Evolutionary conservation across 2,329 filamentous ascomycete genomes (phyloP).

Genomic region (Xylaria polymorpha): DNA sequence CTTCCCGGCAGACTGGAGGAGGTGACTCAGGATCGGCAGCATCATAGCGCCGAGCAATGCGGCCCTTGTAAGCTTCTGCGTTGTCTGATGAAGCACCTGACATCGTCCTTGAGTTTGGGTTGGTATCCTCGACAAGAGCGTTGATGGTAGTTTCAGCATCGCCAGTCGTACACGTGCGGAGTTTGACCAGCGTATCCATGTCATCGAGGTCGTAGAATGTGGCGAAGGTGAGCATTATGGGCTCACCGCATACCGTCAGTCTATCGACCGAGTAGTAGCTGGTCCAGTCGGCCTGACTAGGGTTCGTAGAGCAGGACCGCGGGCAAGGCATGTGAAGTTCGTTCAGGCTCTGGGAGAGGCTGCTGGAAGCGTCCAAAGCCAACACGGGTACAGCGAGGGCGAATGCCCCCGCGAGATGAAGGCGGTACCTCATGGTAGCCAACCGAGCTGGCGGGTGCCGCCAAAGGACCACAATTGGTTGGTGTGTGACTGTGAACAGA

Average conservation of each 20-base stretch:
- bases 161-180: slow-evolving; percentile 18
- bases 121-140: slow-evolving; percentile 11
- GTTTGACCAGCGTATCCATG: slow-evolving; percentile 8
- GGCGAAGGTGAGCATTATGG: slow-evolving; percentile 12
- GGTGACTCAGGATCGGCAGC: slow-evolving; percentile 1
- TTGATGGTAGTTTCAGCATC: slow-evolving; percentile 17
- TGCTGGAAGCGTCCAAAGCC: neutral
- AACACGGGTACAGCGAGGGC: slow-evolving; percentile 12
- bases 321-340: slow-evolving; percentile 21
- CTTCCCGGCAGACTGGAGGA: slow-evolving; percentile 12
- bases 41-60: slow-evolving; percentile 9
- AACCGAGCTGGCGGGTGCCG: slow-evolving; percentile 9
- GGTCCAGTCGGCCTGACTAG: slow-evolving; percentile 17
- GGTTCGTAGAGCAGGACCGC: slow-evolving; percentile 9
- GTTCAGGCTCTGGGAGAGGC: too few species aligned
- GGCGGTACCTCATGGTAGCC: slow-evolving; percentile 12
- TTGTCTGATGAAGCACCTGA: slow-evolving; percentile 12
- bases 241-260: slow-evolving; percentile 13
- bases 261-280: slow-evolving; percentile 23
- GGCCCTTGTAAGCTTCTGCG: slow-evolving; percentile 10
- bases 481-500: slow-evolving; percentile 11
- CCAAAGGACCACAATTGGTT: slow-evolving; percentile 8
- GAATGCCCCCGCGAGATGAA: slow-evolving; percentile 14
- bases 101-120: neutral
- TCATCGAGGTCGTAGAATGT: slow-evolving; percentile 11